Conservation (phyloP, 176 grass and related monocot species). For the Rhipidocladum racemiflorum region DNA sequence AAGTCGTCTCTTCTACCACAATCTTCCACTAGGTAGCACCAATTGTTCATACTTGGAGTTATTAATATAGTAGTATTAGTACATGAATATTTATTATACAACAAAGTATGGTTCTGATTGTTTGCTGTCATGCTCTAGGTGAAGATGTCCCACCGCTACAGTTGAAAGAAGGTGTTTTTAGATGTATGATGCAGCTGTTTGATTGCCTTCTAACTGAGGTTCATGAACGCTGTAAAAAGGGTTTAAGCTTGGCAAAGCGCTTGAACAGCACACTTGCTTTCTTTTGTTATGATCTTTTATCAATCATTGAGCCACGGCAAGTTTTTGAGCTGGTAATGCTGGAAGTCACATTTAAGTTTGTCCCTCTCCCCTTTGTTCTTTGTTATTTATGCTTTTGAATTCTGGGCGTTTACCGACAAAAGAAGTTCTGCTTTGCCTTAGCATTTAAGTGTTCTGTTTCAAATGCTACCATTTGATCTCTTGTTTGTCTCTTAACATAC, state of each 20-base stretch:
- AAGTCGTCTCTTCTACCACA: slow-evolving; percentile 83
- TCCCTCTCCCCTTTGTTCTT: not conserved
- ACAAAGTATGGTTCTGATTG: slow-evolving; percentile 24
- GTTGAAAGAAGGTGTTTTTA: slow-evolving; percentile 95
- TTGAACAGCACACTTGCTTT: slow-evolving; percentile 96
- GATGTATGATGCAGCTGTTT: slow-evolving; percentile 93
- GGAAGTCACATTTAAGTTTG: slow-evolving; percentile 17
- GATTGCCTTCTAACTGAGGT: slow-evolving; percentile 99
- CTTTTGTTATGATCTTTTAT: slow-evolving; percentile 96
- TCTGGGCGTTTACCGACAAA: slow-evolving; percentile 14
- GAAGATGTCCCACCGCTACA: slow-evolving; percentile 94
- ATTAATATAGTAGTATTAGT: slow-evolving; percentile 4
- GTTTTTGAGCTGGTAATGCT: slow-evolving; percentile 97
- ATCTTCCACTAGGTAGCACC: slow-evolving; percentile 78
- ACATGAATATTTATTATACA: slow-evolving; percentile 19
- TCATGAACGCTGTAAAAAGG: slow-evolving; percentile 99
- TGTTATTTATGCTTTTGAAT: slow-evolving; percentile 19
- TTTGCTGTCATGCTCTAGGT: slow-evolving; percentile 48
- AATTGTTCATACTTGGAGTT: not conserved
- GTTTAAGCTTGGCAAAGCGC: slow-evolving; percentile 89
- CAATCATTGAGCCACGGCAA: slow-evolving; percentile 95
- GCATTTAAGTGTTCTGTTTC: not conserved
- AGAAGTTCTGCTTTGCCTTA: slow-evolving; percentile 17
- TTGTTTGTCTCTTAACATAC: slow-evolving; percentile 1
- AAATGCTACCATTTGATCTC: not conserved